Evolutionary conservation across 1,284 basidiomycete genomes (phyloP), one percentile per base, ranked within the genome.

Genomic region (Grifola frondosa): DNA sequence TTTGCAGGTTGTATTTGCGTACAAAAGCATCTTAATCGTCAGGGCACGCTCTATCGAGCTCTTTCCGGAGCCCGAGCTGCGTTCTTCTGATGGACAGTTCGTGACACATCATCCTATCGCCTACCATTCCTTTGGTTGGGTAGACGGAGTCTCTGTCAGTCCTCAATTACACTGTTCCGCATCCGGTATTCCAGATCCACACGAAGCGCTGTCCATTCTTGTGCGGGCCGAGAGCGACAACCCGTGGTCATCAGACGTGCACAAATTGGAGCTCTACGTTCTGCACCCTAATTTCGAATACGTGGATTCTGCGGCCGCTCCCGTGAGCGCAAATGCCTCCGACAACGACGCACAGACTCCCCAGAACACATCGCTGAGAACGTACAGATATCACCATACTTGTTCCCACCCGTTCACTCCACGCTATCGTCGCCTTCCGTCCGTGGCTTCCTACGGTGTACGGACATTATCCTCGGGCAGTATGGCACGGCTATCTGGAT

Each of bases 401-500:
- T 62, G 10, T 77, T 79, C 47, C 70, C 77, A 0, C 69, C 71
- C 1, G 42, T 59, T 15, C 66, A 67, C 21, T 58, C 63, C 0
- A 52, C 65, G 17, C 49, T 48, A 23, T 60, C 60, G 25, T 62
- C 73, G 10, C 54, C 61, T 5, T 69, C 74, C 12, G 57, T 62
- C 4, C 72, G 68, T 12, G 81, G 80, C 13, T 66, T 74, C 12
- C 64, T 81, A 8, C 70, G 72, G 23, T 81, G 77, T 49, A 67
- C 69, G 3, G 65, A 71, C 42, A 68, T 84, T 46, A 56, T 71
- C 11, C 66, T 82, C 17, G 80, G 80, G 1, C 57, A 61, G 9
- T 64, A 70, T 40, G 77, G 78, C 4, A 80, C 80, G 0, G 78
- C 79, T 3, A 61, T 76, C 5, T 84, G 80, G 80, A 70, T 82